Percentiles rank a stretch among this genome's conserved stretches.
Evolutionary conservation across 495 filamentous ascomycete species (phyloP).

Genomic region (Xylaria curta): DNA sequence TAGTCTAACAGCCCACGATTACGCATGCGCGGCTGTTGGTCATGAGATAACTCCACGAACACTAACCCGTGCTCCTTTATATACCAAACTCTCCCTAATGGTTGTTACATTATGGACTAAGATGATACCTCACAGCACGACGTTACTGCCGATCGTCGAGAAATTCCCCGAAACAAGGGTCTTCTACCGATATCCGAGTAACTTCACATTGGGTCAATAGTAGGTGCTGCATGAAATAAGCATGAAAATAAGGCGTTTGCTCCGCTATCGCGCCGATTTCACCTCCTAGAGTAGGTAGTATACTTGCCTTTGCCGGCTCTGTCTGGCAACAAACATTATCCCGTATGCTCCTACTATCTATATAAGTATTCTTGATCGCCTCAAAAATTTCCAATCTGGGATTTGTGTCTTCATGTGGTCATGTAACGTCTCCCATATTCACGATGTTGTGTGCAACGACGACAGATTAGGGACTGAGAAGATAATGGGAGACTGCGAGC

Average conservation of each 20-base stretch:
- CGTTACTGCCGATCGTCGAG: slow-evolving; percentile 26
- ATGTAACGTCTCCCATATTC: slow-evolving; percentile 26
- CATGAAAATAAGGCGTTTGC: slow-evolving; percentile 9
- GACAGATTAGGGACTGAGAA: not conserved
- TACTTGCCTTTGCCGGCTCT: not conserved
- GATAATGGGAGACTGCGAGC: not conserved
- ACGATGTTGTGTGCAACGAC: not conserved
- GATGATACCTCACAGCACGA: slow-evolving; percentile 26
- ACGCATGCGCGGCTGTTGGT: not conserved
- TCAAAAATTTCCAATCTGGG: slow-evolving; percentile 16
- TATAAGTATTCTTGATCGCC: slow-evolving; percentile 15
- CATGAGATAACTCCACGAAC: slow-evolving; percentile 4
- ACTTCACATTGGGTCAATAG: not conserved
- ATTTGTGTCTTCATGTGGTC: slow-evolving; percentile 8
- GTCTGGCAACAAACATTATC: not conserved
- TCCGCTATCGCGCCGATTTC: slow-evolving; percentile 6
- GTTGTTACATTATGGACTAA: slow-evolving; percentile 12
- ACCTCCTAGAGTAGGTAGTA: slow-evolving; percentile 20
- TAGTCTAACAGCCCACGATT: not conserved
- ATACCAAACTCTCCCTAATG: not conserved
- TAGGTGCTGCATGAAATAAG: slow-evolving; percentile 10
- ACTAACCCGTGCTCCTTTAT: not conserved
- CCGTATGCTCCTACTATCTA: not conserved
- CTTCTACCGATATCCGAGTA: slow-evolving; percentile 14
- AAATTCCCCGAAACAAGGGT: slow-evolving; percentile 18